Evolutionary conservation across 1,284 basidiomycete genomes (phyloP).

Genomic region (Erythrobasidium hasegawianum): DNA sequence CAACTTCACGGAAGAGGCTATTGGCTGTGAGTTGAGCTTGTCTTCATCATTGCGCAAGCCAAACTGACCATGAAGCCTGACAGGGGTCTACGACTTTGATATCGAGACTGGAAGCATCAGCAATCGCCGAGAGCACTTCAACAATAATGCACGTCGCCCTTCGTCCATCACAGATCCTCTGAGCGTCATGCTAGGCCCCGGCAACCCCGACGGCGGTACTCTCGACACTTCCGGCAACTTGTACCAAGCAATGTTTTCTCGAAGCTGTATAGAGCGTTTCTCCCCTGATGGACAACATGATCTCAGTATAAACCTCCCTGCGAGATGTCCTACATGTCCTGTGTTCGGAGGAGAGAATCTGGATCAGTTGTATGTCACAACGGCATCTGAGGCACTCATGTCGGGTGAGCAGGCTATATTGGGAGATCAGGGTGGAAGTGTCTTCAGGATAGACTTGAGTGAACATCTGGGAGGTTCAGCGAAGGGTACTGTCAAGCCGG

Average conservation of each 20-base stretch:
- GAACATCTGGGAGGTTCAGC: neutral
- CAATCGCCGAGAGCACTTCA: slow-evolving; percentile 27
- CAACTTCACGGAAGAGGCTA: slow-evolving; percentile 20
- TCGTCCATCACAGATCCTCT: slow-evolving; percentile 23
- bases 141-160: slow-evolving; percentile 23
- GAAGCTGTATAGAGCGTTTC: slow-evolving; percentile 28
- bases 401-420: slow-evolving; percentile 20
- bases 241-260: slow-evolving; percentile 29
- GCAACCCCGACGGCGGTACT: slow-evolving; percentile 26
- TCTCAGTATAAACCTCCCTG: slow-evolving; percentile 25
- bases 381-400: slow-evolving; percentile 21
- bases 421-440: slow-evolving; percentile 22
- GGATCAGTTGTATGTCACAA: slow-evolving; percentile 26
- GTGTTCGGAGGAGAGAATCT: slow-evolving; percentile 26
- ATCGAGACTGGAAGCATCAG: slow-evolving; percentile 17
- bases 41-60: too few species aligned
- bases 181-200: slow-evolving; percentile 15
- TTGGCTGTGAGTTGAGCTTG: slow-evolving; percentile 34
- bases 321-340: slow-evolving; percentile 33
- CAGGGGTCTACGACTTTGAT: slow-evolving; percentile 27
- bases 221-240: slow-evolving; percentile 24
- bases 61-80: too few species aligned
- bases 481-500: slow-evolving; percentile 9
- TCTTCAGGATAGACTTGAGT: slow-evolving; percentile 27
- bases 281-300: slow-evolving; percentile 32